Evolutionary conservation across 805 yeast genomes (phyloP), one percentile per base, ranked within the genome.

Genomic region (Hemisphaericaspora nanyangensis): DNA sequence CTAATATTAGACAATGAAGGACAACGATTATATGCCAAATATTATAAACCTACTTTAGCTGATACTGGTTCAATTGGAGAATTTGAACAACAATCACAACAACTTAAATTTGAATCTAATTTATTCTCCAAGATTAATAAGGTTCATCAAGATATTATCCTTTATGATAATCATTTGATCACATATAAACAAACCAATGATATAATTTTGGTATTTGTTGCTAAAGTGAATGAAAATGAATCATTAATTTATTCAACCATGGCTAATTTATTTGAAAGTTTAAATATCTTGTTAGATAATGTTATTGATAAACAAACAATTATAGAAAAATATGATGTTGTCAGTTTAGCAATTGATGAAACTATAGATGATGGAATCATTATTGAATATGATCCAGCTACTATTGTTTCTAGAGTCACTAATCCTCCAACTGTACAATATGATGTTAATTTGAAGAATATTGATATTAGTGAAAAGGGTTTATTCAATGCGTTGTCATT

Each of bases 351-450:
- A 4, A 76, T 90, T 31, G 99, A 93, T 61, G 98, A 93, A 64
- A 76, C 95, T 7, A 72, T 93, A 35, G 99, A 93, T 58, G 95
- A 90, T 57, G 99, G 98, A 29, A 79, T 93, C 47, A 80, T 93
- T 40, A 73, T 93, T 50, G 97, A 93, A 61, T 83, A 89, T 19
- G 97, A 93, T 54, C 80, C 95, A 5, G 78, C 83, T 26, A 80
- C 86, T 30, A 85, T 93, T 50, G 90, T 91, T 2, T 78, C 95
- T 12, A 78, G 99, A 64, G 96, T 90, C 18, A 85, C 98, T n/a
- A 77, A 79, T 43, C 81, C 93, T 24, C 95, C 96, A 33, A 63
- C 51, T 24, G 47, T 47, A 17, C 45, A 55, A n/a, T 50, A 47
- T 37, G 52, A 50, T 31, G 51, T 60, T 53, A 72, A 74, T 45